Evolutionary conservation across 2,329 filamentous ascomycete species (phyloP).

Genomic region (Xenosphaeropsis pyriputrescens): DNA sequence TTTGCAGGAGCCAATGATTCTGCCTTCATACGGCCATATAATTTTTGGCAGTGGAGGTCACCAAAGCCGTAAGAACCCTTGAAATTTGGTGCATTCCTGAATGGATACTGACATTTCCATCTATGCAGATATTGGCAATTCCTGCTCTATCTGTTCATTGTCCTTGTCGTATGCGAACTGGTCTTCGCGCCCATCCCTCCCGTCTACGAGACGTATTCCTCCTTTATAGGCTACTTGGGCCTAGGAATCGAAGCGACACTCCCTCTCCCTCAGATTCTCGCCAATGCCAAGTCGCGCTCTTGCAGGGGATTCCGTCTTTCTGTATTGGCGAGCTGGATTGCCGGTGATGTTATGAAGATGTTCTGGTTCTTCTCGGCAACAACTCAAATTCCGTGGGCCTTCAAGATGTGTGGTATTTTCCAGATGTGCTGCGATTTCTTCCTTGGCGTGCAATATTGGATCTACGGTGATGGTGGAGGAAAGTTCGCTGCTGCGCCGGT

Average conservation of each 20-base stretch:
- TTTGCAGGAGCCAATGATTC: constrained; percentile 33
- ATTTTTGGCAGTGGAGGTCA: constrained; percentile 73
- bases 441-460: constrained; percentile 59
- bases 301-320: constrained; percentile 68
- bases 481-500: not conserved
- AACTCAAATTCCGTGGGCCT: constrained; percentile 58
- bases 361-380: constrained; percentile 68
- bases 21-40: constrained; percentile 43
- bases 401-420: constrained; percentile 72
- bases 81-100: not conserved
- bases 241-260: constrained; percentile 70
- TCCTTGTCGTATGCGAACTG: constrained; percentile 49
- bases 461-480: constrained; percentile 42
- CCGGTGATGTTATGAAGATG: constrained; percentile 77
- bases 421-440: constrained; percentile 65
- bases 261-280: constrained; percentile 62
- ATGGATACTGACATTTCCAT: constrained; percentile 1
- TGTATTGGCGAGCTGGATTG: constrained; percentile 63
- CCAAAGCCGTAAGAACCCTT: constrained; percentile 38
- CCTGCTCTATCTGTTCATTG: constrained; percentile 49
- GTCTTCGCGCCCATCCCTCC: constrained; percentile 41
- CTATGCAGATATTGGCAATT: constrained; percentile 67
- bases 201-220: constrained; percentile 51
- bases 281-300: constrained; percentile 53
- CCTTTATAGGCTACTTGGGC: constrained; percentile 57